phyloP scores from a whole-genome alignment of 2,329 filamentous ascomycete genomes.

The Aspergillus piperis region DNA sequence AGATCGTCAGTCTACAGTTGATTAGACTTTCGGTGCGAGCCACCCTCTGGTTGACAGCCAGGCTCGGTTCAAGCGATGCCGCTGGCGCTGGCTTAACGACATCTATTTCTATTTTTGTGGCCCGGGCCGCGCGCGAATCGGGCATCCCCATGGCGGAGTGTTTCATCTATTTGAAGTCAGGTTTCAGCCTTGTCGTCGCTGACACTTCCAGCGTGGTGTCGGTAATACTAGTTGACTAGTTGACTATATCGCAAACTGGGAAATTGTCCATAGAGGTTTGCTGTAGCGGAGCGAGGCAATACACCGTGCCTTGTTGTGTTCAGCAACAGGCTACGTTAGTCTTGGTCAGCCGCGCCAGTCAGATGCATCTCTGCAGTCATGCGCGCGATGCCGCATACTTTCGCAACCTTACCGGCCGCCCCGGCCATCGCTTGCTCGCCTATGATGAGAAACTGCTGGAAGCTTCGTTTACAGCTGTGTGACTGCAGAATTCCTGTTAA shows the following conservation, averaged over 20 bases:
- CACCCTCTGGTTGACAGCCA: not conserved
- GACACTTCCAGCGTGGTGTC: not conserved
- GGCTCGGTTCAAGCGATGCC: not conserved
- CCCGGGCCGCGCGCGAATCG: not conserved
- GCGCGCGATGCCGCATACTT: conserved; percentile 17
- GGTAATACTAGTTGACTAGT: not conserved
- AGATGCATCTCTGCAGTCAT: conserved; percentile 17
- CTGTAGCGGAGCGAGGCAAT: not conserved
- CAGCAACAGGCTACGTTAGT: not conserved
- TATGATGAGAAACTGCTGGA: not conserved
- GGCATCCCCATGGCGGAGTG: not conserved
- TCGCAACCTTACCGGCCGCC: conserved; percentile 8
- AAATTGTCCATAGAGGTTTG: not conserved
- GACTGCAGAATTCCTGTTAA: not conserved
- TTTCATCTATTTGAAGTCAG: not conserved
- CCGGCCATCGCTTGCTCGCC: conserved; percentile 1
- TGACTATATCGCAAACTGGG: not conserved
- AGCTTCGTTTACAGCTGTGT: not conserved
- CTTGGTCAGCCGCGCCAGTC: conserved; percentile 22
- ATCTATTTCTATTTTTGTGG: not conserved
- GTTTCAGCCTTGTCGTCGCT: conserved; percentile 8
- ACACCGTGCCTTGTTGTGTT: not conserved
- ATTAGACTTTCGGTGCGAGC: not conserved
- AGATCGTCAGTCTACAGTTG: not conserved
- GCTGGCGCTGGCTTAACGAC: not conserved